Conservation (phyloP, 768 basidiomycete species). For the Filobasidium floriforme region DNA sequence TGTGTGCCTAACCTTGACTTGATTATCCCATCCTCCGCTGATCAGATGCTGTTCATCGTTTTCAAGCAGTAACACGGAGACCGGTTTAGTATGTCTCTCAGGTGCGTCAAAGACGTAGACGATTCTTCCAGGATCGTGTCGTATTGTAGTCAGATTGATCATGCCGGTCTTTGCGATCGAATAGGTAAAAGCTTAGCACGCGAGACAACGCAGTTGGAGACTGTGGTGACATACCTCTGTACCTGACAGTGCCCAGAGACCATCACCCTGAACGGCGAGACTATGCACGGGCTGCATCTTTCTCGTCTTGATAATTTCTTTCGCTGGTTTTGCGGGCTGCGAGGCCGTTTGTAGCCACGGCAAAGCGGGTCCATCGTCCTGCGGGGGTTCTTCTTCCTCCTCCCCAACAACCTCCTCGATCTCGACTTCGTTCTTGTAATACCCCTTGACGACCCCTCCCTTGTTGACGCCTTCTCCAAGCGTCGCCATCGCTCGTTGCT, state of each 20-base stretch:
- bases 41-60: conserved; percentile 77
- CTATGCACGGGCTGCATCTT: conserved; percentile 66
- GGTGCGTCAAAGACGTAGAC: conserved; percentile 54
- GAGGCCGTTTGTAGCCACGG: not conserved
- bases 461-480: conserved; percentile 89
- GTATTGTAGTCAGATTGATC: conserved; percentile 84
- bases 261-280: conserved; percentile 83
- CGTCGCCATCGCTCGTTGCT: conserved; percentile 78
- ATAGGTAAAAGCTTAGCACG: not conserved
- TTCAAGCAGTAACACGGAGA: conserved; percentile 74
- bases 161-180: conserved; percentile 59
- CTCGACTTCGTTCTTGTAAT: conserved; percentile 71
- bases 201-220: conserved; percentile 15
- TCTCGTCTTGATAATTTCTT: conserved; percentile 17
- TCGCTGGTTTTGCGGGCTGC: conserved; percentile 40
- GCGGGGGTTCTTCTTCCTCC: conserved; percentile 11
- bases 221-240: conserved; percentile 57
- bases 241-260: conserved; percentile 83
- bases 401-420: conserved; percentile 21
- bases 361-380: not conserved
- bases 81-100: conserved; percentile 59
- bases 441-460: conserved; percentile 71
- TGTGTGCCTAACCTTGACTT: conserved; percentile 60
- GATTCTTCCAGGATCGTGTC: conserved; percentile 79
- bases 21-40: conserved; percentile 91